Base-by-base conservation (phyloP, 2,329 filamentous ascomycete genomes). In the Fonsecaea nubica region DNA sequence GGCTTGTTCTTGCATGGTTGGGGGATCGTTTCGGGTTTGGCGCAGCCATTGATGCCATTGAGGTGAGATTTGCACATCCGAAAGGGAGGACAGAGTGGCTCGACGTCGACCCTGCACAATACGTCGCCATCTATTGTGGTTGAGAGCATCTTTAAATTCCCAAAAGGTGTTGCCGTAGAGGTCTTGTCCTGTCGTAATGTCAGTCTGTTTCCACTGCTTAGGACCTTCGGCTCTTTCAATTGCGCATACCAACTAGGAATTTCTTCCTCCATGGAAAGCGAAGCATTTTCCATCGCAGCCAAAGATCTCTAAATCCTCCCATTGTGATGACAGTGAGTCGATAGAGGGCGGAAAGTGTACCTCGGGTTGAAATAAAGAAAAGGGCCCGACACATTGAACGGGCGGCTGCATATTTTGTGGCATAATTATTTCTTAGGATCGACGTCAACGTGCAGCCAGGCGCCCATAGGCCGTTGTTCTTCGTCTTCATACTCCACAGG, bases 31-130 rank as follows among this genome's bases (percentile, higher is more conserved):
- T 53, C 87, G 85, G 9, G 87, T 86, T 71, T 89, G 82, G 72
- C 87, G 86, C 32, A 90, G 84, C 87, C 87, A 90, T 78, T 89
- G 87, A 73, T 88, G 86, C 87, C 87, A 90, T 83, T 87, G 85
- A 60, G 87, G 87, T 40, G 84, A 81, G 48, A 89, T 83, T 72
- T 88, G 81, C 48, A 89, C 84, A 73, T 90, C 87, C 62, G 81
- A 80, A 72, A 84, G 84, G 73, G 88, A 85, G 63, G 81, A 80
- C 72, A 84, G 84, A 73, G 88, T 85, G 8, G 82, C 83, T 68
- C 79, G 78, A 7, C 79, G 79, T 50, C 79, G 79, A 71, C 84
- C 85, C 71, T 85, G 82, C 64, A 88, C 86, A 18, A 89, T 89
- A 35, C 87, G 81, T 42, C 87, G 83, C 68, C 81, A 80, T 52